These are phyloP conservation scores for Herpetospermum pedunculosum DNA, from an alignment of 306 rosid genomes.

Conservation along the genomic window DNA sequence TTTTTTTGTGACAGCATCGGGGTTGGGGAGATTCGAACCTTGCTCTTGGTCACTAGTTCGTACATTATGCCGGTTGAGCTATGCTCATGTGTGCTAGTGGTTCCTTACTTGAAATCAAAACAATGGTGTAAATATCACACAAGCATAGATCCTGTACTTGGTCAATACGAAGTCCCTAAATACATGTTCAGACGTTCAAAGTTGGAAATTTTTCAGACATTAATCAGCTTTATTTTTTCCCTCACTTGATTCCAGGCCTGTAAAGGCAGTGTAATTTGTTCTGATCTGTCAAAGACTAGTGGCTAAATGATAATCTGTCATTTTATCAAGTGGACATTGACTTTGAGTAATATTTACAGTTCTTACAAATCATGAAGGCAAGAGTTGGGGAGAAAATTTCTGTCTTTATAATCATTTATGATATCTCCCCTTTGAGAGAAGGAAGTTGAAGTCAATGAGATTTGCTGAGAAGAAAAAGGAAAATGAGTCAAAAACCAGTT, in stretches of 20 bases:
- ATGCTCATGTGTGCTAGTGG: too few relatives aligned
- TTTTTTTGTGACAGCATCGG: too few relatives aligned
- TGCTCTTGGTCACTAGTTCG: too few relatives aligned
- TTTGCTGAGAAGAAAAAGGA: not conserved
- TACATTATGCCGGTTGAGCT: too few relatives aligned
- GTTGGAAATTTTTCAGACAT: not conserved
- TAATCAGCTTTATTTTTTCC: not conserved
- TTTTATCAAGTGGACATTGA: not conserved
- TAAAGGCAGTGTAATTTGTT: not conserved
- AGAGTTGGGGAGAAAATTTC: not conserved
- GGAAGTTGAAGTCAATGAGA: not conserved
- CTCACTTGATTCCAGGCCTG: not conserved
- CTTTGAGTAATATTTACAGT: not conserved
- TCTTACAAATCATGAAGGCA: not conserved
- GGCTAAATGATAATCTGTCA: not conserved
- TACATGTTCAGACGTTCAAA: not conserved
- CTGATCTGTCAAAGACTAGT: not conserved
- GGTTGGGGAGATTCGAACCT: too few relatives aligned
- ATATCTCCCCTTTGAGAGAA: not conserved
- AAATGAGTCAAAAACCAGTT: not conserved
- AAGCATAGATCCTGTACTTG: not conserved
- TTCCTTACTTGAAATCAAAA: not conserved
- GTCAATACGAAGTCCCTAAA: not conserved
- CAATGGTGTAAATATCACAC: slow-evolving; percentile 7
- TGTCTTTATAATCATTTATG: not conserved